A percentile compares a stretch with the other conserved stretches of the same genome.
Conservation (phyloP, 75 land plant species). For the Cupressus sempervirens region DNA sequence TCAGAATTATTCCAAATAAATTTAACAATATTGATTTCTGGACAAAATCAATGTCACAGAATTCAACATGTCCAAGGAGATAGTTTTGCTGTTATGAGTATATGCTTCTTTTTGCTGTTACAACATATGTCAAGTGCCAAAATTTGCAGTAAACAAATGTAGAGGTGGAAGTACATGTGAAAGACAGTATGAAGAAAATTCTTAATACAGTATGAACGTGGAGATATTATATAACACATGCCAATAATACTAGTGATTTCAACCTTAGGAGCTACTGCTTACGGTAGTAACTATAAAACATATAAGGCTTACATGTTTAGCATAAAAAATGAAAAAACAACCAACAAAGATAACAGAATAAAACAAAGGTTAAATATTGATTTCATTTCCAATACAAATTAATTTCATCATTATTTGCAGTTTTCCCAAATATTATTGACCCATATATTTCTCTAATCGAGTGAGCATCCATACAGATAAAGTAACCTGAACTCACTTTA, state of each 20-base stretch:
- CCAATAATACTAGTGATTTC: not conserved
- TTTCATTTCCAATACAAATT: not conserved
- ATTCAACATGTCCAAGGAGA: no score
- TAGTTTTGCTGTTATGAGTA: no score
- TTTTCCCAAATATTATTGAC: not conserved
- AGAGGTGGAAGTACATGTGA: no score
- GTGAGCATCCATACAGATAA: not conserved
- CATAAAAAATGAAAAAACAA: not conserved
- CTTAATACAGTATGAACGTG: not conserved
- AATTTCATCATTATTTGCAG: not conserved
- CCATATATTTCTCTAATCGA: not conserved
- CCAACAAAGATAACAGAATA: not conserved
- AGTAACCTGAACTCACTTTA: not conserved
- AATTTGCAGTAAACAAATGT: no score
- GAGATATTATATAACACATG: not conserved
- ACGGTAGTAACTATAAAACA: not conserved
- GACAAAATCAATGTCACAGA: not conserved
- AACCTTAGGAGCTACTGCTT: not conserved
- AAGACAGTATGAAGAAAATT: not conserved
- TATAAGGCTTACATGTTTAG: not conserved
- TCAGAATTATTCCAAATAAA: no score
- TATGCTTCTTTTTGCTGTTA: no score
- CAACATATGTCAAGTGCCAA: no score
- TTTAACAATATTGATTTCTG: not conserved
- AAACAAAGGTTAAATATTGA: not conserved